Percentiles rank a stretch among this genome's conserved stretches.
These are phyloP conservation scores for Exophiala alcalophila DNA, from an alignment of 2,329 filamentous ascomycete genomes.

Conservation along the genomic window DNA sequence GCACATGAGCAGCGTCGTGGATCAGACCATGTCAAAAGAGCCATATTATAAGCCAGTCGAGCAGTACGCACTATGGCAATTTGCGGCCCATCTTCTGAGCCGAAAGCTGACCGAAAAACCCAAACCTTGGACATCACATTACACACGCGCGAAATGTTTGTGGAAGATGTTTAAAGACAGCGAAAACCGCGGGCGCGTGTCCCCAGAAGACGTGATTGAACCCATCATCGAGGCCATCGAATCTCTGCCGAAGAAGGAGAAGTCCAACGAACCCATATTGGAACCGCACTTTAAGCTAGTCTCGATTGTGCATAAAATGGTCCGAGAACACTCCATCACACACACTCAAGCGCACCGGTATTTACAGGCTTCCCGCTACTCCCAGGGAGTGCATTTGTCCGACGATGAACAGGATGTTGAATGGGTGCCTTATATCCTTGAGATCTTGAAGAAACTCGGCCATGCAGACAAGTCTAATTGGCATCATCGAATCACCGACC, in stretches of 20 bases:
- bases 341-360: conserved; percentile 49
- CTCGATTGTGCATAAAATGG: conserved; percentile 76
- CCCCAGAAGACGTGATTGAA: conserved; percentile 52
- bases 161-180: conserved; percentile 63
- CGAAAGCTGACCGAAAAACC: conserved; percentile 58
- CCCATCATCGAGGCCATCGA: conserved; percentile 60
- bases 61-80: conserved; percentile 62
- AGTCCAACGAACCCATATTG: conserved; percentile 68
- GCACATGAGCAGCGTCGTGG: conserved; percentile 56
- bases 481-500: conserved; percentile 88
- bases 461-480: conserved; percentile 86
- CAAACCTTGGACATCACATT: conserved; percentile 64
- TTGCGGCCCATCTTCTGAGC: conserved; percentile 60
- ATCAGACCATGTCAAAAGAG: conserved; percentile 53
- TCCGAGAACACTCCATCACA: conserved; percentile 50
- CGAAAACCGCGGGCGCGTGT: conserved; percentile 39
- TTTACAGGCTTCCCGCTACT: conserved; percentile 54
- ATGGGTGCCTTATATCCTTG: conserved; percentile 62
- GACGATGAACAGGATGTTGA: conserved; percentile 50
- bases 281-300: conserved; percentile 93
- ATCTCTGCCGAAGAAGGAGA: conserved; percentile 59
- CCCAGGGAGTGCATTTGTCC: conserved; percentile 50
- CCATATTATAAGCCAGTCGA: conserved; percentile 56
- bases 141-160: conserved; percentile 67
- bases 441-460: conserved; percentile 56